Evolutionary conservation across 768 basidiomycete species (phyloP).

Genomic region (Tulasnella sp.): DNA sequence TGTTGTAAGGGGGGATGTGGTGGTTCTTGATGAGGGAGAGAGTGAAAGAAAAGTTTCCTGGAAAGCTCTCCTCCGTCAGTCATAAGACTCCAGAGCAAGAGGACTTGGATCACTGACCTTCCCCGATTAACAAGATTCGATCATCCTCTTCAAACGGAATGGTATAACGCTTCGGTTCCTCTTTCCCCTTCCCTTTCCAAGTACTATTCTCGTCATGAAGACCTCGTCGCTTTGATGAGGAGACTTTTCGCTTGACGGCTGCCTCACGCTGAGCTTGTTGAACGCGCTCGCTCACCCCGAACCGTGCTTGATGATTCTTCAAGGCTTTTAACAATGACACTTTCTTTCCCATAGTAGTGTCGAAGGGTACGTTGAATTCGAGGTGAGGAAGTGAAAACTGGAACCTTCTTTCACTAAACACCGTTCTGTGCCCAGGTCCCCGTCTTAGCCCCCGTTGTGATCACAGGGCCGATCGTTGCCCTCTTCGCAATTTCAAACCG

Average conservation of each 20-base stretch:
- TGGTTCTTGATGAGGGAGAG: slow-evolving; percentile 55
- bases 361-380: background rate
- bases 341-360: background rate
- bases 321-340: background rate
- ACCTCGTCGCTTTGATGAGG: background rate
- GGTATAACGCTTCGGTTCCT: background rate
- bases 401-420: background rate
- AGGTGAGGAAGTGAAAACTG: background rate
- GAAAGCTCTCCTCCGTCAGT: background rate
- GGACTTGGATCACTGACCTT: slow-evolving; percentile 44
- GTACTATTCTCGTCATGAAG: background rate
- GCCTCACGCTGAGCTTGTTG: background rate
- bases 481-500: too few relatives aligned
- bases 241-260: background rate
- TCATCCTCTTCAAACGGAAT: slow-evolving; percentile 60
- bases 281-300: background rate
- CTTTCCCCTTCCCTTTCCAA: background rate
- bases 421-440: background rate
- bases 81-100: background rate
- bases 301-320: background rate
- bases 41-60: slow-evolving; percentile 79
- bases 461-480: too few relatives aligned
- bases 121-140: slow-evolving; percentile 68
- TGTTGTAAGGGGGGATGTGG: slow-evolving; percentile 45
- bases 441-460: too few relatives aligned